Evolutionary conservation across 73 alveolate genomes (phyloP).

Genomic region (Paramecium pentaurelia): DNA sequence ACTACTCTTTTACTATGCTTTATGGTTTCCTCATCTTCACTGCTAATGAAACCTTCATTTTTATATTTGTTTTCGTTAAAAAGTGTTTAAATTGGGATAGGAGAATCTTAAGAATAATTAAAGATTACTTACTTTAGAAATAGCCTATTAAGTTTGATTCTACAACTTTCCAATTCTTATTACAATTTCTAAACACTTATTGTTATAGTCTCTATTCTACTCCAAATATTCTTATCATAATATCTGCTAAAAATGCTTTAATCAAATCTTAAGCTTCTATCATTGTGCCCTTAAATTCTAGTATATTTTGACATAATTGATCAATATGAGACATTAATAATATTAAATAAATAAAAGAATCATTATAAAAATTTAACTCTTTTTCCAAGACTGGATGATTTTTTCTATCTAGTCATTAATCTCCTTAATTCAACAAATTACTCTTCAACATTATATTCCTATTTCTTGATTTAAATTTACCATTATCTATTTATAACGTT

Average conservation of each 20-base stretch:
- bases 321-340: background rate
- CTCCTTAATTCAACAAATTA: background rate
- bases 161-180: background rate
- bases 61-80: background rate
- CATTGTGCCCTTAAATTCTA: background rate
- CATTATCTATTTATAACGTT: background rate
- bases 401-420: slow-evolving; percentile 1
- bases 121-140: background rate
- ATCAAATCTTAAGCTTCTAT: background rate
- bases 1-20: background rate
- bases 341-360: background rate
- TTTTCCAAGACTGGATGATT: background rate
- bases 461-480: background rate
- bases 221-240: background rate
- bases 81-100: background rate
- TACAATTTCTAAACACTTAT: background rate
- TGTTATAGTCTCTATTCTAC: background rate
- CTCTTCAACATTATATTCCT: background rate
- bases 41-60: background rate
- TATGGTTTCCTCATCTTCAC: background rate
- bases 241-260: background rate
- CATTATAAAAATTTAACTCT: background rate
- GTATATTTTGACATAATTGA: background rate
- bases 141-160: background rate
- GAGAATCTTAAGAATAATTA: background rate